Evolutionary conservation across 2,329 filamentous ascomycete species (phyloP).

Genomic region (Fonsecaea pedrosoi): DNA sequence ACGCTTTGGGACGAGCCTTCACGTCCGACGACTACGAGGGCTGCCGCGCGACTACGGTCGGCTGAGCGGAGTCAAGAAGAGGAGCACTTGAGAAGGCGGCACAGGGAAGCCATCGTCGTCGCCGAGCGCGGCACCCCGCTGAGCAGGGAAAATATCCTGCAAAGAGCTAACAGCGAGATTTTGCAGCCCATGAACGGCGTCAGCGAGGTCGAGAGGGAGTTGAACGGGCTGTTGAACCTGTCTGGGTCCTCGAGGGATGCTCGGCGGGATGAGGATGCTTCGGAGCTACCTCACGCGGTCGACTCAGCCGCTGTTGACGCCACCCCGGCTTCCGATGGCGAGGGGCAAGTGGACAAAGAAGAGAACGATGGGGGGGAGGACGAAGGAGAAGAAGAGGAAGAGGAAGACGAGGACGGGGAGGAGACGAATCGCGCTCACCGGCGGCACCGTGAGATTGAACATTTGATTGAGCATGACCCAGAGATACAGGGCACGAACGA

Average conservation of each 20-base stretch:
- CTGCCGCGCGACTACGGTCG: constrained; percentile 24
- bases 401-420: neutral
- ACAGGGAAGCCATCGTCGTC: constrained; percentile 88
- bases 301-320: neutral
- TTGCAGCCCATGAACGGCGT: constrained; percentile 30
- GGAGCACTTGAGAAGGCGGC: constrained; percentile 75
- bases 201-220: constrained; percentile 30
- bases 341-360: neutral
- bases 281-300: neutral
- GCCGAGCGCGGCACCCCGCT: constrained; percentile 82
- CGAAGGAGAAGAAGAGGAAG: neutral
- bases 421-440: constrained; percentile 9
- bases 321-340: neutral
- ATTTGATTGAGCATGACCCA: constrained; percentile 16
- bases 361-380: neutral
- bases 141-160: constrained; percentile 77
- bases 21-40: constrained; percentile 5
- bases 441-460: constrained; percentile 19
- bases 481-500: constrained; percentile 17
- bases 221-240: constrained; percentile 31
- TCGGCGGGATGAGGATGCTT: neutral
- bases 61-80: constrained; percentile 33
- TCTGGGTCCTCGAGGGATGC: constrained; percentile 13
- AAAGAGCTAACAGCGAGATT: constrained; percentile 52
- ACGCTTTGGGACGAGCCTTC: constrained; percentile 20